Base-by-base conservation (phyloP, 1,139 yeast genomes). In the Magnusiomyces fungicola region DNA sequence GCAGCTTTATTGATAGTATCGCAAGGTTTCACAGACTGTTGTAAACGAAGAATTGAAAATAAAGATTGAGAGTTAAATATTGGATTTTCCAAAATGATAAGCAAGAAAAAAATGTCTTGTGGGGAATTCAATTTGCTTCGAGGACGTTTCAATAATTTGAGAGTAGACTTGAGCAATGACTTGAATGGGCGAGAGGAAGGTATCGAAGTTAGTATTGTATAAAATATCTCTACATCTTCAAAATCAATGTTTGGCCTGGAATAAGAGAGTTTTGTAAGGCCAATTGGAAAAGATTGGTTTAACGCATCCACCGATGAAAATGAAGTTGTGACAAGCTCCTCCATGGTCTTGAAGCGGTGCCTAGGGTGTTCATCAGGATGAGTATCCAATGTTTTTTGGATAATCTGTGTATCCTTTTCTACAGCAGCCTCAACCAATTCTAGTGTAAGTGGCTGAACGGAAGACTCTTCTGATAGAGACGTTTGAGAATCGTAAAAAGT, bases 11-110 rank as follows among this genome's bases (percentile, higher is more conserved):
- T 27, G 32, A 27, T 27, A n/a, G n/a, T n/a, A n/a, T n/a, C n/a
- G n/a, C n/a, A n/a, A n/a, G n/a, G n/a, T n/a, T n/a, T n/a, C n/a
- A n/a, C n/a, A 9, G 43, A 33, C 9, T 37, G 24, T 19, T 32
- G 9, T 32, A n/a, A 32, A 5, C 36, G 6, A 12, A 32, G 5
- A n/a, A 48, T 19, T 2, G 62, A 55, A 46, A 59, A 60, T 25
- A 58, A 32, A n/a, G 61, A 53, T 19, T 57, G 53, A 21, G 55
- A 53, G 40, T 58, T 54, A 10, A 66, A 51, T 1, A 58, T 50
- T 1, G 70, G 70, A 49, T 62, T 63, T 47, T 66, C 69, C 25
- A 66, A 52, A 16, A 65, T 57, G 22, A 65, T 56, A n/a, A 67
- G 54, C 16, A 67, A 50, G 50, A 62, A 63, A 19, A 51, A 44